phyloP scores from a whole-genome alignment of 345 rosid species.

The Eucalyptus brandiana region DNA sequence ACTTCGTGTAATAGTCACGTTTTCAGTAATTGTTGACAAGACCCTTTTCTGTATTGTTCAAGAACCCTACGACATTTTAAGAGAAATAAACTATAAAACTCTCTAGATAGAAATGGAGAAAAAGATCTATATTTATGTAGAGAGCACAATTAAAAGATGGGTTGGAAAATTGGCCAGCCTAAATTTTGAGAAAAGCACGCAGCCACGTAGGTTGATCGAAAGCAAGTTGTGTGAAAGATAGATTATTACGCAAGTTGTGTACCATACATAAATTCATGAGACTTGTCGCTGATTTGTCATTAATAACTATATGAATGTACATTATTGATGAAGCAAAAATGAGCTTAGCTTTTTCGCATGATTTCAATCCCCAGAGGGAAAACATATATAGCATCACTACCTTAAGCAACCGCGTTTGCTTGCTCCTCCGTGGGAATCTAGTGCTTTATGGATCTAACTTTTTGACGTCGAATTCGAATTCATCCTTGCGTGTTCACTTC shows the following conservation, averaged over 20 bases:
- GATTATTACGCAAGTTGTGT: background rate
- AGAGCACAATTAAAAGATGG: background rate
- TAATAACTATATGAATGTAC: rapidly evolving
- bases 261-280: background rate
- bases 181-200: background rate
- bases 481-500: background rate
- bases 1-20: background rate
- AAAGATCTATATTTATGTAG: background rate
- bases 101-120: background rate
- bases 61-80: background rate
- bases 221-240: rapidly evolving
- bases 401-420: background rate
- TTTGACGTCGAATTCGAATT: background rate
- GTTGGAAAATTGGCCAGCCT: background rate
- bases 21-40: background rate
- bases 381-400: background rate
- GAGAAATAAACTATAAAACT: background rate
- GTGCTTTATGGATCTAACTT: rapidly evolving
- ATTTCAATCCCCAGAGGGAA: background rate
- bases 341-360: background rate
- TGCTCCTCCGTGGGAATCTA: background rate
- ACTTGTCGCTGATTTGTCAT: background rate
- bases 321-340: background rate
- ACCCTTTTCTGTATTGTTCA: background rate
- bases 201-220: rapidly evolving